These are phyloP conservation scores for Cinnamomum micranthum DNA, from an alignment of 164 flowering plant genomes.

Conservation along the genomic window DNA sequence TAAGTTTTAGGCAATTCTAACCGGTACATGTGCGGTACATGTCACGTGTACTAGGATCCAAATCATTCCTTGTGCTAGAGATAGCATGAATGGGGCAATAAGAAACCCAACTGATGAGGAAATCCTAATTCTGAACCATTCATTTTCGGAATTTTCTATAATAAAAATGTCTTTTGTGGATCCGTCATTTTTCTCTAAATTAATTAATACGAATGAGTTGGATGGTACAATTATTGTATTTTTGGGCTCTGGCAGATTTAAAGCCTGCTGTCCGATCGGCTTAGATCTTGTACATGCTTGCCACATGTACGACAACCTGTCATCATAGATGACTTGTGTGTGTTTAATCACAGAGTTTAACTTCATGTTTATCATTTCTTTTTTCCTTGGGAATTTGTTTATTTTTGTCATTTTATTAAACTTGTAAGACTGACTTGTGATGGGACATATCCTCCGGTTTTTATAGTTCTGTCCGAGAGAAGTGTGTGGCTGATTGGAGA, in stretches of 20 bases:
- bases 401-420: neutral
- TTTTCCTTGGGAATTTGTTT: neutral
- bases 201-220: neutral
- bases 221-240: neutral
- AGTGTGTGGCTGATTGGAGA: conserved; percentile 17
- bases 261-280: neutral
- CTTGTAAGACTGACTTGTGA: conserved; percentile 18
- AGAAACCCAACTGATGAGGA: neutral
- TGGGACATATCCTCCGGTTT: conserved; percentile 38
- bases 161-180: neutral
- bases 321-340: neutral
- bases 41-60: neutral
- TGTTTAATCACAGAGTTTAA: neutral
- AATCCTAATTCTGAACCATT: neutral
- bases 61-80: neutral
- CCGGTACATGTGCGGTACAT: neutral
- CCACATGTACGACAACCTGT: neutral
- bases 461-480: conserved; percentile 27
- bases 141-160: neutral
- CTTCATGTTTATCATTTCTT: neutral
- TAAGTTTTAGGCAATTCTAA: neutral
- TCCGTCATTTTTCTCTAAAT: neutral
- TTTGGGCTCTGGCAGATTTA: neutral
- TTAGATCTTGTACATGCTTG: neutral
- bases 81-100: neutral